A percentile compares a stretch with the other conserved stretches of the same genome.
Evolutionary conservation across 192 early-diverging fungal species (phyloP).

Genomic region (Cladochytrium replicatum): DNA sequence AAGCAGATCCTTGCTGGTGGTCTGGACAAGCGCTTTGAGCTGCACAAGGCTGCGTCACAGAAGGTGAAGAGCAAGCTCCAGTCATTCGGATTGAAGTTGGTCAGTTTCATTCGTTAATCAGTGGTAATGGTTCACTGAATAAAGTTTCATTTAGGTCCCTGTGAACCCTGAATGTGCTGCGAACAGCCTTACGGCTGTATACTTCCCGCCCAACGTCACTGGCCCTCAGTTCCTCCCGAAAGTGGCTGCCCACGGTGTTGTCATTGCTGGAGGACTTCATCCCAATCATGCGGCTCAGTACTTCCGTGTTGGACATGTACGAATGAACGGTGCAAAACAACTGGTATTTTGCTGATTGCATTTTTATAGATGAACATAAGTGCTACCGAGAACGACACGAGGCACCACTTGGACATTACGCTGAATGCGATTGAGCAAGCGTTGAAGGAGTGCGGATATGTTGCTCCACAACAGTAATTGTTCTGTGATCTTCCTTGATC

Average conservation of each 20-base stretch:
- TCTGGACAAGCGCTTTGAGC: conserved; percentile 68
- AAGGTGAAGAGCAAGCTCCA: conserved; percentile 63
- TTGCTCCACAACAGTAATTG: too few species aligned
- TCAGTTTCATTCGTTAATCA: conserved; percentile 30
- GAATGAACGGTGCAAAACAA: not conserved
- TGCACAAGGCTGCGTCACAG: conserved; percentile 63
- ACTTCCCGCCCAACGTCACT: conserved; percentile 75
- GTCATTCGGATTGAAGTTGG: conserved; percentile 64
- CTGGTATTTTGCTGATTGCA: not conserved
- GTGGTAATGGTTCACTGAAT: not conserved
- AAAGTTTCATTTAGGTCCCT: conserved; percentile 15
- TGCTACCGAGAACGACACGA: conserved; percentile 21
- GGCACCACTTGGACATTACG: conserved; percentile 32
- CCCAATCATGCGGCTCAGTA: conserved; percentile 71
- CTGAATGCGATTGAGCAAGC: conserved; percentile 26
- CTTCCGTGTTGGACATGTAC: conserved; percentile 74
- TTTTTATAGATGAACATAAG: conserved; percentile 34
- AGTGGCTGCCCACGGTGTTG: conserved; percentile 69
- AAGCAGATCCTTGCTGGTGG: conserved; percentile 56
- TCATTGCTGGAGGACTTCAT: conserved; percentile 88
- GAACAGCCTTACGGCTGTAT: conserved; percentile 44
- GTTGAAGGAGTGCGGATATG: conserved; percentile 23
- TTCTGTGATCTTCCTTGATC: too few species aligned
- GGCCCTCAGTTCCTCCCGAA: conserved; percentile 66
- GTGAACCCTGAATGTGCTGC: conserved; percentile 32